phyloP scores from a whole-genome alignment of 1,284 basidiomycete species.

The Leccinum griseonigrum region DNA sequence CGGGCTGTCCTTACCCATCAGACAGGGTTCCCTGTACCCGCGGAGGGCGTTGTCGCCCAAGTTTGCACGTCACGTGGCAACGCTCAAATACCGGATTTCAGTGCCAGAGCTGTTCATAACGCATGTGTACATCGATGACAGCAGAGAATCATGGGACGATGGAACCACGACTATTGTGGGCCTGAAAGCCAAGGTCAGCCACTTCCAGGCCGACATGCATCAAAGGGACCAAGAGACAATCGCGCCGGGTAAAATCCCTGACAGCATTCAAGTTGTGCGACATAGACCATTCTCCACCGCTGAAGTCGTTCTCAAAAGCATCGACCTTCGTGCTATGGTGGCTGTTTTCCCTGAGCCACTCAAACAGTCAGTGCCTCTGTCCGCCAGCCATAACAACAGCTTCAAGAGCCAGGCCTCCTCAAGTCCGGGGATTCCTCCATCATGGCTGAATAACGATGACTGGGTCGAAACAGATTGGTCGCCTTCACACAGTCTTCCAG shows the following conservation, averaged over 20 bases:
- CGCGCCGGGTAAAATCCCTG: slow-evolving; percentile 46
- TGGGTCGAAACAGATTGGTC: slow-evolving; percentile 80
- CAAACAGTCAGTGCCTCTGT: slow-evolving; percentile 54
- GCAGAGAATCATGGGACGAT: slow-evolving; percentile 72
- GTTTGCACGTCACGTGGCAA: slow-evolving; percentile 86
- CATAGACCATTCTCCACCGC: slow-evolving; percentile 94
- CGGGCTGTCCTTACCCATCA: slow-evolving; percentile 79
- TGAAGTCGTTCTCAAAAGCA: slow-evolving; percentile 77
- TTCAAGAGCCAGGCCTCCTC: slow-evolving; percentile 26
- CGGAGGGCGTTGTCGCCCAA: slow-evolving; percentile 79
- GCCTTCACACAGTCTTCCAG: slow-evolving; percentile 50
- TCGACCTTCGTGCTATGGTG: slow-evolving; percentile 78
- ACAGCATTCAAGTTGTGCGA: slow-evolving; percentile 54
- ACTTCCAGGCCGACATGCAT: slow-evolving; percentile 89
- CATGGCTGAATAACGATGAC: slow-evolving; percentile 83
- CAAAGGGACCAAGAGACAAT: slow-evolving; percentile 85
- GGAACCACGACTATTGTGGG: slow-evolving; percentile 83
- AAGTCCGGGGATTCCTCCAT: slow-evolving; percentile 38
- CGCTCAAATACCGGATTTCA: slow-evolving; percentile 89
- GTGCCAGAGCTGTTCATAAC: slow-evolving; percentile 82
- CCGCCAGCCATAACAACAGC: slow-evolving; percentile 23
- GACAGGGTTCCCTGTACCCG: slow-evolving; percentile 83
- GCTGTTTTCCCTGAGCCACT: slow-evolving; percentile 76
- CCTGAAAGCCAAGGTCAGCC: slow-evolving; percentile 77
- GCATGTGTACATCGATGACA: slow-evolving; percentile 85